Evolutionary conservation across 2,329 filamentous ascomycete species (phyloP).

Genomic region (Mycosphaerelloides madeirae): DNA sequence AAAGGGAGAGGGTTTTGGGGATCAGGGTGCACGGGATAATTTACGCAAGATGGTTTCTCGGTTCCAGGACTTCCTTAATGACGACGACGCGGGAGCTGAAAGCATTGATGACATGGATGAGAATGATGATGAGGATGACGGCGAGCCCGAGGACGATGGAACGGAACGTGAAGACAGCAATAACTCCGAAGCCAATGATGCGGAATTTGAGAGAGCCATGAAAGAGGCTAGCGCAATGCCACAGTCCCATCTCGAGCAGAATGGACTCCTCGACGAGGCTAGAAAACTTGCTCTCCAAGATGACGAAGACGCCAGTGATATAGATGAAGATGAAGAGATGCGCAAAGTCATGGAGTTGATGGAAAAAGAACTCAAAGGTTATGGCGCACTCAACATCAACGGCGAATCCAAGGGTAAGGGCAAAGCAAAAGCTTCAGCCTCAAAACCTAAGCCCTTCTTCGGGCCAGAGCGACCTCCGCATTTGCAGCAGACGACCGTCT

Average conservation of each 20-base stretch:
- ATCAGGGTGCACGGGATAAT: constrained; percentile 65
- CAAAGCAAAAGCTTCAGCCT: constrained; percentile 28
- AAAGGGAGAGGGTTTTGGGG: constrained; percentile 48
- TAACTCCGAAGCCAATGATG: constrained; percentile 66
- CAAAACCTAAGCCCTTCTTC: constrained; percentile 20
- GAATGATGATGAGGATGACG: constrained; percentile 57
- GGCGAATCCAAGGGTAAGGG: constrained; percentile 25
- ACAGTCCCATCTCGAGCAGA: constrained; percentile 34
- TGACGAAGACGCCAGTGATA: constrained; percentile 41
- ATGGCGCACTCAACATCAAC: constrained; percentile 58
- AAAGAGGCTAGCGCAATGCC: constrained; percentile 79
- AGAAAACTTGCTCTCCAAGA: constrained; percentile 35
- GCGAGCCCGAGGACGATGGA: constrained; percentile 30
- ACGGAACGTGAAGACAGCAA: constrained; percentile 68
- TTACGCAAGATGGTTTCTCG: constrained; percentile 85
- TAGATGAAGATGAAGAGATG: constrained; percentile 57
- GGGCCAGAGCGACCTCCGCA: constrained; percentile 29
- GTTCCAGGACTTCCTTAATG: constrained; percentile 89
- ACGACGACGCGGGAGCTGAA: constrained; percentile 74
- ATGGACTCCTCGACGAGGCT: constrained; percentile 32
- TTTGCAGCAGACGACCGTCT: constrained; percentile 11
- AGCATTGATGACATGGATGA: constrained; percentile 66
- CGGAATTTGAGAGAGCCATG: constrained; percentile 83
- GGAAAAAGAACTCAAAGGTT: constrained; percentile 65
- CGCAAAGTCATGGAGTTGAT: constrained; percentile 62